phyloP scores from a whole-genome alignment of 1,284 basidiomycete species.

The Gymnopus androsaceus region DNA sequence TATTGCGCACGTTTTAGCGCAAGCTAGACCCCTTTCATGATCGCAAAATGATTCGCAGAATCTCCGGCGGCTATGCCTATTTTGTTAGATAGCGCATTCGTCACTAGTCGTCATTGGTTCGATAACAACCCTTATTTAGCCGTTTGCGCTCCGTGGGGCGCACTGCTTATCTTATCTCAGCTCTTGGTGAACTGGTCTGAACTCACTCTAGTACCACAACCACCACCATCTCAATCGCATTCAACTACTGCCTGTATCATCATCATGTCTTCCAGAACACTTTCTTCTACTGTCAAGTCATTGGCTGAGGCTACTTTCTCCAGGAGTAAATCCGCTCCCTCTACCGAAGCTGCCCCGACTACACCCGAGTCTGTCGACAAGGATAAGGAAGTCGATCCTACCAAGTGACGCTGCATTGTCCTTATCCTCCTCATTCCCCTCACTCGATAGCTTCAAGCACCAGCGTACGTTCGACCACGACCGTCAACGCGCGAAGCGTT shows the following conservation, averaged over 20 bases:
- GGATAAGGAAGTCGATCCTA: neutral
- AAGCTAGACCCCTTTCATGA: no score
- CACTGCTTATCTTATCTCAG: conserved; percentile 1
- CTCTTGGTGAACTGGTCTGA: neutral
- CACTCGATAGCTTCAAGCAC: conserved; percentile 36
- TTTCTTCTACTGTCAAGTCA: neutral
- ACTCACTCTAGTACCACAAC: neutral
- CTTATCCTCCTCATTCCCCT: conserved; percentile 20
- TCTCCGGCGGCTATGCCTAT: no score
- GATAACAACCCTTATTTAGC: neutral
- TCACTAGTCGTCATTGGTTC: neutral
- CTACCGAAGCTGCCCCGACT: neutral
- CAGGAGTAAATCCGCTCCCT: neutral
- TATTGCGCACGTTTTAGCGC: no score
- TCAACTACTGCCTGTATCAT: neutral
- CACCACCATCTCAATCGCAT: neutral
- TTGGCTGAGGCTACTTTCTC: neutral
- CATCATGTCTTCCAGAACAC: neutral
- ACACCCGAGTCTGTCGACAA: neutral
- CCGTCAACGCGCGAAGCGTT: conserved; percentile 47
- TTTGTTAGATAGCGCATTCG: no score
- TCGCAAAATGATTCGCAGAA: no score
- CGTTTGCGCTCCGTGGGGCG: neutral
- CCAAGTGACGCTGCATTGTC: neutral
- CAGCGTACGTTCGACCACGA: conserved; percentile 48